These are phyloP conservation scores for Aeschynomene evenia DNA, from an alignment of 306 rosid genomes.

Conservation along the genomic window DNA sequence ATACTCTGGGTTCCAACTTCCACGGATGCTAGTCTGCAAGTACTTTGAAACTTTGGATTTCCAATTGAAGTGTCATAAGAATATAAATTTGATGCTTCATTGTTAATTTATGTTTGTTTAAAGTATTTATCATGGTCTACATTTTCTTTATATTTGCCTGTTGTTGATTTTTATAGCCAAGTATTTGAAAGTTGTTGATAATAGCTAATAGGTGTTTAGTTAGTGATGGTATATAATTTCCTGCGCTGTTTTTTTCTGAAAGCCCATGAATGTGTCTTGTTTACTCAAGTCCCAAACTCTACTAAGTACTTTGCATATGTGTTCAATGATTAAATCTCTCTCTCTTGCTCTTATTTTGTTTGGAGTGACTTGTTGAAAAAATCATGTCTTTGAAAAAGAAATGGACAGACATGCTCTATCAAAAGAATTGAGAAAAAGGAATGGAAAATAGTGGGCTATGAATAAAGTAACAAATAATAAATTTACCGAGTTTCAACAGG, in stretches of 20 bases:
- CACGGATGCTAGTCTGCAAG: too few species aligned
- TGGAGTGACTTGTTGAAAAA: conserved; percentile 22
- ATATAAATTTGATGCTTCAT: conserved; percentile 24
- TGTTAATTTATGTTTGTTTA: conserved; percentile 4
- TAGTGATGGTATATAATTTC: neutral
- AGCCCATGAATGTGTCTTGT: conserved; percentile 5
- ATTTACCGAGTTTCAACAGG: conserved; percentile 51
- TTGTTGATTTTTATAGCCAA: conserved; percentile 20
- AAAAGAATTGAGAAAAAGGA: neutral
- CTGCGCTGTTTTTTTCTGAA: conserved; percentile 30
- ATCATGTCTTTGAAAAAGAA: conserved; percentile 1
- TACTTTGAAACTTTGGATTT: neutral
- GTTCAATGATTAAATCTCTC: conserved; percentile 3
- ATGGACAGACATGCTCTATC: neutral
- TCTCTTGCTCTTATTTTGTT: neutral
- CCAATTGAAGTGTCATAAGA: conserved; percentile 12
- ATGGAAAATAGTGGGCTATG: neutral
- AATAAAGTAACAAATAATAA: conserved; percentile 32
- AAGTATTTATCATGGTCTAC: neutral
- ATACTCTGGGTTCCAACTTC: neutral
- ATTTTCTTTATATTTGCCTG: conserved; percentile 14
- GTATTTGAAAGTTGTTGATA: neutral
- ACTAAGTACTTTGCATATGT: neutral
- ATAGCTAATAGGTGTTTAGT: neutral
- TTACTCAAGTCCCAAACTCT: conserved; percentile 3